Base-by-base conservation (phyloP, 345 rosid species). In the Pugionium cornutum region DNA sequence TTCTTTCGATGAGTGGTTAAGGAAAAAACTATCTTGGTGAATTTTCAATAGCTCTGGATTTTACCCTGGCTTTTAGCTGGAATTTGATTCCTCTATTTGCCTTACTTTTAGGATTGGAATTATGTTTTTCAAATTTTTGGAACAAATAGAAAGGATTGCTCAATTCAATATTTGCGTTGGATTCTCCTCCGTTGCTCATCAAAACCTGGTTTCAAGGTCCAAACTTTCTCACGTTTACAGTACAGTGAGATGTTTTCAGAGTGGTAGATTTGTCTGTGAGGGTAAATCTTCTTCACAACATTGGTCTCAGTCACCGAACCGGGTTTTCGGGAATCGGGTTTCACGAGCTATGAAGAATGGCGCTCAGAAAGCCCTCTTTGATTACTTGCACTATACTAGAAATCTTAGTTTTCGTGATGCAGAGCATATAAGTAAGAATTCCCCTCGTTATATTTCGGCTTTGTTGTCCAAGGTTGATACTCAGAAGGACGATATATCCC, bases 371-470 rank as follows among this genome's bases (percentile, higher is more conserved):
- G 95, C 92, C 27, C 75, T 92, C 28, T 58, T 80, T 37, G 95
- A 92, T 44, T 92, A 87, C 75, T 69, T 92, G 71, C 83, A 86
- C 67, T 37, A 39, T 40, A 89, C 88, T 62, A 82, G 96, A 66
- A 73, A 62, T 70, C 74, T 89, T 41, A 79, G 63, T 36, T 92
- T 79, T 53, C 25, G 39, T 47, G 91, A 81, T 76, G 92, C 95
- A 4, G 92, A 92, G 79, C 72, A 75, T 53, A 80, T 86, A 66
- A 83, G 95, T 74, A 75, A 69, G 79, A 86, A 86, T 53, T 79
- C 97, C 0, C 91, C 92, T 33, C 26, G 63, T 40, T 92, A 77
- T 67, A 53, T 87, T 2, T 63, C 47, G 32, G 52, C 64, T 53
- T 64, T 89, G 1, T 29, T 92, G 42, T 39, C 76, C 31, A 84